A percentile compares a stretch with the other conserved stretches of the same genome.
Evolutionary conservation across 2,329 filamentous ascomycete species (phyloP).

Genomic region (Hypoxylon sp.): DNA sequence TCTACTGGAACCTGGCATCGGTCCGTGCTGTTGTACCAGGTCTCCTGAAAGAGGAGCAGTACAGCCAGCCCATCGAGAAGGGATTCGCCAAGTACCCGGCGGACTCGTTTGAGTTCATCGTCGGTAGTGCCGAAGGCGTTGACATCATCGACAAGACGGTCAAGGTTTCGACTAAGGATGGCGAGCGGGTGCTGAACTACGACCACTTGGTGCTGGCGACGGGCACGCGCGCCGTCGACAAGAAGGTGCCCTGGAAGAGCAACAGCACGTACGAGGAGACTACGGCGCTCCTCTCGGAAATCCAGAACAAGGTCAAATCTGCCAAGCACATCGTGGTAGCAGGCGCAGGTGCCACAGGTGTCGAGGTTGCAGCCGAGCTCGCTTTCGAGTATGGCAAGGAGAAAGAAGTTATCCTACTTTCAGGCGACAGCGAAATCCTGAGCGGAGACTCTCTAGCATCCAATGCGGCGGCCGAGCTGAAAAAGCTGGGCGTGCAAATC

Average conservation of each 20-base stretch:
- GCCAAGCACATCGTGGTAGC: slow-evolving; percentile 70
- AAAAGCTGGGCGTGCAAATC: slow-evolving; percentile 67
- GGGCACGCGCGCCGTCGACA: slow-evolving; percentile 61
- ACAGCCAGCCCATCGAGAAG: slow-evolving; percentile 64
- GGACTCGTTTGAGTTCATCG: slow-evolving; percentile 65
- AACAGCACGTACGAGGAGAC: slow-evolving; percentile 63
- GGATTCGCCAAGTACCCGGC: slow-evolving; percentile 66
- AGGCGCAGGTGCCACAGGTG: slow-evolving; percentile 69
- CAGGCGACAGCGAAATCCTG: slow-evolving; percentile 59
- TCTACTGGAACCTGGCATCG: slow-evolving; percentile 72
- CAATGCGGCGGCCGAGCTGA: slow-evolving; percentile 64
- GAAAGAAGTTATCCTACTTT: slow-evolving; percentile 66
- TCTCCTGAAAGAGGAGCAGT: slow-evolving; percentile 63
- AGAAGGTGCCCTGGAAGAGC: slow-evolving; percentile 67
- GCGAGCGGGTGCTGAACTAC: slow-evolving; percentile 60
- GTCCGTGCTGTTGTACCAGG: slow-evolving; percentile 69
- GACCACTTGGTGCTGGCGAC: slow-evolving; percentile 72
- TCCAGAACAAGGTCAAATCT: slow-evolving; percentile 58
- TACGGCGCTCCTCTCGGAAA: slow-evolving; percentile 58
- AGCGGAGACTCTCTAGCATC: slow-evolving; percentile 61
- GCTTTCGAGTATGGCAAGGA: slow-evolving; percentile 63
- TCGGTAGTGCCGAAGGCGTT: slow-evolving; percentile 63
- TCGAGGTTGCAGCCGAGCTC: slow-evolving; percentile 70
- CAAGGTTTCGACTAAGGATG: slow-evolving; percentile 56
- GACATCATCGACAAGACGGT: slow-evolving; percentile 60